Base-by-base conservation (phyloP, 495 filamentous ascomycete species). In the Aspergillus nidulans region DNA sequence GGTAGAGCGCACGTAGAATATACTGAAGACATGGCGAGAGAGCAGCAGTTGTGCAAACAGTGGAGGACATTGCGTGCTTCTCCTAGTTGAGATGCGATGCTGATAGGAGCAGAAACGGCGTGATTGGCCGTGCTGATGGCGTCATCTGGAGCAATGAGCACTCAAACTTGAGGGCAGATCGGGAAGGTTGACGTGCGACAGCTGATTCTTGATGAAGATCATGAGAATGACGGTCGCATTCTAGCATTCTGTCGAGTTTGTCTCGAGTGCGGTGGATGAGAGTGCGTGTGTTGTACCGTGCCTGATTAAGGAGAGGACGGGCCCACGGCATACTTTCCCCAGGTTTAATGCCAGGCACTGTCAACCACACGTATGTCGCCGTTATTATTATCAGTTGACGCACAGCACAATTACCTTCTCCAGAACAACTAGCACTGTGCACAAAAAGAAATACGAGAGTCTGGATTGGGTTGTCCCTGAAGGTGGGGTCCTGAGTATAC, bases 21-120 rank as follows among this genome's bases (percentile, higher is more conserved):
- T 8, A 28, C 32, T 2, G 30, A 53, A 20, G n/a, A 20, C 34
- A 34, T 34, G 9, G 4, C 20, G 30, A 36, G 30, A 25, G 30
- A 16, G 50, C 32, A 30, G 20, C 26, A 21, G 18, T 52, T 12
- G 54, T 57, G 54, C 59, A 54, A 64, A 42, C 18, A 44, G 58
- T 61, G 62, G 62, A 57, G 52, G 24, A 44, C 56, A 64, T 64
- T 57, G 62, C 58, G 62, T 64, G 62, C 62, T 45, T 36, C 48
- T 8, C 6, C 49, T 55, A 40, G 25, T 30, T 40, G 40, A 24
- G 19, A 39, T 44, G 18, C 28, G 47, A 20, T n/a, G 34, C 43
- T 56, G 47, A 58, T 55, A 53, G 59, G 55, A 44, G 16, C 36
- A 45, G 1, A 30, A 23, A 12, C 52, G 44, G 57, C 55, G 56